These are phyloP conservation scores for Candida chauliodis DNA, from an alignment of 805 yeast genomes.

Conservation along the genomic window DNA sequence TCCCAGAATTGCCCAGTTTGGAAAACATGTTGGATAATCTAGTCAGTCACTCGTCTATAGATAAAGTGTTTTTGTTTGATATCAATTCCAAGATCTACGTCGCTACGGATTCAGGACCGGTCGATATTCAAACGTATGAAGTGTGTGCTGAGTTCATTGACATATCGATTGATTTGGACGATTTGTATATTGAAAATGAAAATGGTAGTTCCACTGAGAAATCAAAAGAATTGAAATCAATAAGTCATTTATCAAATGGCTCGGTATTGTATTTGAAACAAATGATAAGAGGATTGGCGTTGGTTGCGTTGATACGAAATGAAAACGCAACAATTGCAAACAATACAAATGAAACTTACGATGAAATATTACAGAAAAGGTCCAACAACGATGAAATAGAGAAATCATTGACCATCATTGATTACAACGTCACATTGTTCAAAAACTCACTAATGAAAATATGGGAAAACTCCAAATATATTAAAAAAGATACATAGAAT, in stretches of 20 bases:
- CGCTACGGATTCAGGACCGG: slow-evolving; percentile 94
- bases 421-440: slow-evolving; percentile 82
- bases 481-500: slow-evolving; percentile 3
- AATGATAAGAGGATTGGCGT: slow-evolving; percentile 89
- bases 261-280: slow-evolving; percentile 79
- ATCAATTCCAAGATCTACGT: slow-evolving; percentile 89
- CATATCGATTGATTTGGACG: slow-evolving; percentile 84
- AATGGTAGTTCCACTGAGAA: slow-evolving; percentile 11
- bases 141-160: slow-evolving; percentile 97
- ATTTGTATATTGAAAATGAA: slow-evolving; percentile 50
- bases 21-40: slow-evolving; percentile 86
- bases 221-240: slow-evolving; percentile 51
- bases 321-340: slow-evolving; percentile 34
- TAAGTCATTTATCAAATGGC: slow-evolving; percentile 78
- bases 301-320: slow-evolving; percentile 79
- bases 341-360: slow-evolving; percentile 2
- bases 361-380: slow-evolving; percentile 4
- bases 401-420: slow-evolving; percentile 62
- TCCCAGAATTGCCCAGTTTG: slow-evolving; percentile 81
- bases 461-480: slow-evolving; percentile 46
- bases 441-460: slow-evolving; percentile 72
- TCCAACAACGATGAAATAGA: slow-evolving; percentile 17
- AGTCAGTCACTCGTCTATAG: slow-evolving; percentile 85
- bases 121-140: slow-evolving; percentile 91
- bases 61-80: slow-evolving; percentile 90